These are phyloP conservation scores for Chrysophaeum taylorii DNA, from an alignment of 352 stramenopile species.

Conservation along the genomic window DNA sequence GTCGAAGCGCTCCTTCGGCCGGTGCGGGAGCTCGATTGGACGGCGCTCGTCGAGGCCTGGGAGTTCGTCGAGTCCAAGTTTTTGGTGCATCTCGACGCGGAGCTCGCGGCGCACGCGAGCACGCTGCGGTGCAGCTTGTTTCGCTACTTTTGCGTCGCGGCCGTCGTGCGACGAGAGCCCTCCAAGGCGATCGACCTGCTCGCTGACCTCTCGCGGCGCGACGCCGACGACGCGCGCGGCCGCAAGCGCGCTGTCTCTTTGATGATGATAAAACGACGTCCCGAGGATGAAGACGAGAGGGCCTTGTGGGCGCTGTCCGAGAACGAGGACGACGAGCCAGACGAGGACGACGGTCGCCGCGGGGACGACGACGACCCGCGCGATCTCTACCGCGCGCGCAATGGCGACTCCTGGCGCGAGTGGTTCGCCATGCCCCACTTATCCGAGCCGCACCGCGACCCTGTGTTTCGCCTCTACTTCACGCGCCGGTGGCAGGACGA, in stretches of 20 bases:
- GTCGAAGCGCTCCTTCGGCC: constrained; percentile 10
- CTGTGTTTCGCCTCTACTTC: constrained; percentile 2
- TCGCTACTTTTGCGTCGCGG: background rate
- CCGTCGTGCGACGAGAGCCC: background rate
- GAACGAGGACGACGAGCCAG: background rate
- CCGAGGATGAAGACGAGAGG: background rate
- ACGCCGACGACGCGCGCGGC: constrained; percentile 3
- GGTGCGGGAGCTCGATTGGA: constrained; percentile 3
- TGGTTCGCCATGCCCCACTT: constrained; percentile 15
- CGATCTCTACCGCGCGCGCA: background rate
- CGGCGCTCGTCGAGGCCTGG: constrained; percentile 17
- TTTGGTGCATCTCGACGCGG: constrained; percentile 18
- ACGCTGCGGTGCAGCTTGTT: background rate
- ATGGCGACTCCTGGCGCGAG: background rate
- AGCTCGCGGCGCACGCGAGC: constrained; percentile 11
- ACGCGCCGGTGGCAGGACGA: background rate
- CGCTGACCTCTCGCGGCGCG: constrained; percentile 1
- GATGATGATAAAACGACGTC: no score
- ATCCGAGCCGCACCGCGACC: background rate
- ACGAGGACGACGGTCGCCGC: background rate
- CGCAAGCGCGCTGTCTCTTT: no score
- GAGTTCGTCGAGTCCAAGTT: constrained; percentile 14
- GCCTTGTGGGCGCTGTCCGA: background rate
- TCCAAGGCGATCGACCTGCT: background rate
- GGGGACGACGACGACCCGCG: background rate